A percentile compares a stretch with the other conserved stretches of the same genome.
These are phyloP conservation scores for Talaromyces sp. DNA, from an alignment of 2,329 filamentous ascomycete species.

Conservation along the genomic window DNA sequence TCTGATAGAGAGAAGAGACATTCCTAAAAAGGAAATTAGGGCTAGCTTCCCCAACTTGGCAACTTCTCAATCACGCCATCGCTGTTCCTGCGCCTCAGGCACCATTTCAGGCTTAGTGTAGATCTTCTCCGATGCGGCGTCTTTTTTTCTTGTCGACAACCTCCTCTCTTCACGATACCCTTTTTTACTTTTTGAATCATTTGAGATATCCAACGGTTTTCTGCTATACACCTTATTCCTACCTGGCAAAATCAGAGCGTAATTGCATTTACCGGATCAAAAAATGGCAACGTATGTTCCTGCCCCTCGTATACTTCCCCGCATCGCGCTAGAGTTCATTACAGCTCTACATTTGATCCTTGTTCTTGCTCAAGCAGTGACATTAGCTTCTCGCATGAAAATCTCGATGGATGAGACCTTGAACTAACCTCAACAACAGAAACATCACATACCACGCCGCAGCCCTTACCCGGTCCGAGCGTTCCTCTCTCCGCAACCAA, in stretches of 20 bases:
- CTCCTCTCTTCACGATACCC: not conserved
- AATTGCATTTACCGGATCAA: not conserved
- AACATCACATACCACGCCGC: constrained; percentile 46
- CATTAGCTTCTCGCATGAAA: not conserved
- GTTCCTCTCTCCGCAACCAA: constrained; percentile 61
- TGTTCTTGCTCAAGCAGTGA: not conserved
- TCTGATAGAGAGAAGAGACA: not conserved
- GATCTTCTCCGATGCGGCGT: constrained; percentile 6
- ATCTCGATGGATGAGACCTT: not conserved
- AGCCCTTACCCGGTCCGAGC: constrained; percentile 39
- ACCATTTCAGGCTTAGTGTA: not conserved
- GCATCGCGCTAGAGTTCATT: constrained; percentile 1
- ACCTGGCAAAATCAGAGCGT: not conserved
- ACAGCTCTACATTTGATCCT: not conserved
- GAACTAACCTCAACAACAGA: constrained; percentile 27
- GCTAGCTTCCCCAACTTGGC: not conserved
- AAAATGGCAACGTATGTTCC: constrained; percentile 17
- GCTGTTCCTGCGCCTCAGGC: constrained; percentile 7
- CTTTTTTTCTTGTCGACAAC: not conserved
- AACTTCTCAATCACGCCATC: constrained; percentile 11
- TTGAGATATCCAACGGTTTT: not conserved
- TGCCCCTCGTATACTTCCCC: constrained; percentile 8
- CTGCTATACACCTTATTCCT: not conserved
- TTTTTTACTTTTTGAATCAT: not conserved
- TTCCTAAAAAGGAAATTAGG: constrained; percentile 5